Percentiles rank a stretch among this genome's conserved stretches.
These are phyloP conservation scores for Parmelia sp. DNA, from an alignment of 495 filamentous ascomycete genomes.

Conservation along the genomic window DNA sequence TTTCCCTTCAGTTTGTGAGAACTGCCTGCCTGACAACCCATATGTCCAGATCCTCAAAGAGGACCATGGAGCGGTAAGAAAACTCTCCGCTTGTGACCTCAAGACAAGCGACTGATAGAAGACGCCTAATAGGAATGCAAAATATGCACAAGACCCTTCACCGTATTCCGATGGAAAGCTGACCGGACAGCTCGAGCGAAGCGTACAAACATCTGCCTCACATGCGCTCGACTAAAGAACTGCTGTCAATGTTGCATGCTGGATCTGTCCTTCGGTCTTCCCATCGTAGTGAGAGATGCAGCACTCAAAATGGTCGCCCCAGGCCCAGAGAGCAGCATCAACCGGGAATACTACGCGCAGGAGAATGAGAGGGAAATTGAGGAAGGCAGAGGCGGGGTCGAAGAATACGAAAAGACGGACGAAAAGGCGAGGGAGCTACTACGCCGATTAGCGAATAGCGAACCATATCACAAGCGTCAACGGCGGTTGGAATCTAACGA, in stretches of 20 bases:
- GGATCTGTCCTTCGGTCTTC: conserved; percentile 88
- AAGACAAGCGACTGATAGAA: not conserved
- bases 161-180: conserved; percentile 89
- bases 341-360: conserved; percentile 95
- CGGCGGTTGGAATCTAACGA: conserved; percentile 56
- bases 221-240: conserved; percentile 90
- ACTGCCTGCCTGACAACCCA: conserved; percentile 89
- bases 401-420: conserved; percentile 93
- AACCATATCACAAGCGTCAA: conserved; percentile 86
- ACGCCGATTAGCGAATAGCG: conserved; percentile 76
- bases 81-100: conserved; percentile 18
- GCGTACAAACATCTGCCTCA: conserved; percentile 88
- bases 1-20: conserved; percentile 60
- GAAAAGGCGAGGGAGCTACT: conserved; percentile 90
- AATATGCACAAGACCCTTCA: conserved; percentile 91
- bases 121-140: conserved; percentile 49
- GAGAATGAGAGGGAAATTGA: conserved; percentile 93
- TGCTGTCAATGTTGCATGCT: conserved; percentile 99
- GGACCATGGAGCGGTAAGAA: conserved; percentile 72
- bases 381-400: conserved; percentile 73
- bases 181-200: conserved; percentile 83
- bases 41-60: conserved; percentile 99
- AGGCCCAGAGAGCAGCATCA: conserved; percentile 82
- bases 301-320: conserved; percentile 95
- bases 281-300: conserved; percentile 91